Evolutionary conservation across 208 protist species (phyloP).

Genomic region (Jaenimonas drosophilae): DNA sequence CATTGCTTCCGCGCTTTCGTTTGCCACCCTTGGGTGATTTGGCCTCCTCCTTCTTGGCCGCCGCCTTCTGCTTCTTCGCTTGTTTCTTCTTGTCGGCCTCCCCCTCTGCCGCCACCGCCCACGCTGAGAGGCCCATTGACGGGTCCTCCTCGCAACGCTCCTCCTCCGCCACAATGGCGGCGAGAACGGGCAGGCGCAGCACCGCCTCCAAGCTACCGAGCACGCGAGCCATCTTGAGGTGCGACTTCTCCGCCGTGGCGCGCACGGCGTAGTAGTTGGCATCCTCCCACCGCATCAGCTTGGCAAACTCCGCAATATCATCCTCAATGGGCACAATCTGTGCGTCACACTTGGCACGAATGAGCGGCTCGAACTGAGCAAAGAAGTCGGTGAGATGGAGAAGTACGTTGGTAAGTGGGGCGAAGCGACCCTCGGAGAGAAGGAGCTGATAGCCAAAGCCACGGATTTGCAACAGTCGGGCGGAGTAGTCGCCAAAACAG

Average conservation of each 20-base stretch:
- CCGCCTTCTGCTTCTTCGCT: neutral
- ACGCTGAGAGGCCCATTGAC: constrained; percentile 51
- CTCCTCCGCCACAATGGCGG: constrained; percentile 57
- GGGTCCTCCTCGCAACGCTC: constrained; percentile 74
- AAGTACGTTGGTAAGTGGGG: constrained; percentile 55
- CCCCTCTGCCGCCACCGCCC: constrained; percentile 6
- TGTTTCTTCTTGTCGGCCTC: constrained; percentile 6
- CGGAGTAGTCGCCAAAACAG: constrained; percentile 68
- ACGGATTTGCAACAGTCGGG: constrained; percentile 48
- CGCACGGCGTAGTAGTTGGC: constrained; percentile 95
- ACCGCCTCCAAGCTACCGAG: constrained; percentile 59
- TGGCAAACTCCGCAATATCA: constrained; percentile 79
- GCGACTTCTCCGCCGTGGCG: constrained; percentile 92
- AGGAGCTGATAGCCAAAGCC: constrained; percentile 65
- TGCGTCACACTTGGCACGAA: constrained; percentile 22
- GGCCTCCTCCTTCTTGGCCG: constrained; percentile 1
- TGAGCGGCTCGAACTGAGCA: constrained; percentile 49
- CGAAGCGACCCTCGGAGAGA: constrained; percentile 15
- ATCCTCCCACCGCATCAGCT: constrained; percentile 90
- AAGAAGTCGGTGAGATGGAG: constrained; percentile 84
- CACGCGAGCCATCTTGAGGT: constrained; percentile 88
- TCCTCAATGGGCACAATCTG: constrained; percentile 68
- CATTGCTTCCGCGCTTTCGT: neutral
- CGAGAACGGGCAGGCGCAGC: constrained; percentile 54
- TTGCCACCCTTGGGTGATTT: constrained; percentile 9